Conservation (phyloP, 2,329 filamentous ascomycete genomes). For the Dactylellina drechsleri region DNA sequence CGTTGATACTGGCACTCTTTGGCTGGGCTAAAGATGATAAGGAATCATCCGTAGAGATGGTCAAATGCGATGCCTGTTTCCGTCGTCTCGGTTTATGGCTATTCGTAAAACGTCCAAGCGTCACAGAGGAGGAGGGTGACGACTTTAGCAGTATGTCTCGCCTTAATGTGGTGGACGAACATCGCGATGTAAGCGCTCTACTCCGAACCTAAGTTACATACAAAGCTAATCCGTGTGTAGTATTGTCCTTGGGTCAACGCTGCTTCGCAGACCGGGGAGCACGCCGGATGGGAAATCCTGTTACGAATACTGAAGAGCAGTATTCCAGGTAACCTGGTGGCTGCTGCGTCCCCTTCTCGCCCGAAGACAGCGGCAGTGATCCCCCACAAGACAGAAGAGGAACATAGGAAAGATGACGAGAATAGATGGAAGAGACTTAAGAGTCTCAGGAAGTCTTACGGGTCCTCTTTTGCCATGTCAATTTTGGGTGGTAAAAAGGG, state of each 20-base stretch:
- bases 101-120: constrained; percentile 79
- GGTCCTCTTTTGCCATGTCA: constrained; percentile 53
- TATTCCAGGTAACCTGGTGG: constrained; percentile 56
- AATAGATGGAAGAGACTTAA: constrained; percentile 58
- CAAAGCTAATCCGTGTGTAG: constrained; percentile 41
- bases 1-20: constrained; percentile 75
- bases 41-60: constrained; percentile 64
- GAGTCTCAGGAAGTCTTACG: constrained; percentile 58
- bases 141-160: constrained; percentile 72
- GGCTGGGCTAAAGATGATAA: constrained; percentile 78
- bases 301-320: constrained; percentile 63
- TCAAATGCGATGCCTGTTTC: constrained; percentile 85
- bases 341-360: constrained; percentile 41
- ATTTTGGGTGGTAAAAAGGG: constrained; percentile 51
- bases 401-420: constrained; percentile 54
- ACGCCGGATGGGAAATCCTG: constrained; percentile 65
- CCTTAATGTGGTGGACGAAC: constrained; percentile 76
- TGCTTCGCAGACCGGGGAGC: constrained; percentile 66
- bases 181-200: constrained; percentile 68
- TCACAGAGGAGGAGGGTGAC: constrained; percentile 67
- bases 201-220: not conserved
- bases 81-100: constrained; percentile 92
- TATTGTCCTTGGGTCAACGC: constrained; percentile 84
- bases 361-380: constrained; percentile 44
- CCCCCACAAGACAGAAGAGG: constrained; percentile 46